Evolutionary conservation across 768 basidiomycete species (phyloP).

Genomic region (Pulveroboletus ravenelii): DNA sequence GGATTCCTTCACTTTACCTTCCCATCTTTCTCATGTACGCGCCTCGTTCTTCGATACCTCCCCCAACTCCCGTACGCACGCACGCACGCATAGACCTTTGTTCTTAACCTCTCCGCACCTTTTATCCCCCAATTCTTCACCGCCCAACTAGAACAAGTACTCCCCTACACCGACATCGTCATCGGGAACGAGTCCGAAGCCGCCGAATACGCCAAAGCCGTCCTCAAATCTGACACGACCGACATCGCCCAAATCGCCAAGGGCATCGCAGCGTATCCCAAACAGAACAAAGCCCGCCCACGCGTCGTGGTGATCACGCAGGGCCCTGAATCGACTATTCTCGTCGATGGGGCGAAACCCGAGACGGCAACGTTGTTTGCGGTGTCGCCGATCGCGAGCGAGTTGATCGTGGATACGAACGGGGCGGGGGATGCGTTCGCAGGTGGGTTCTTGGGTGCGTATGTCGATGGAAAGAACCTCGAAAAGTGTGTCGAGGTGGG

Average conservation of each 20-base stretch:
- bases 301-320: conserved; percentile 91
- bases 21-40: neutral
- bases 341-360: conserved; percentile 58
- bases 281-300: conserved; percentile 77
- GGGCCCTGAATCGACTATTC: conserved; percentile 72
- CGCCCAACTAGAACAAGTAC: conserved; percentile 69
- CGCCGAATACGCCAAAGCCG: conserved; percentile 73
- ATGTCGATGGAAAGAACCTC: conserved; percentile 69
- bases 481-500: conserved; percentile 80
- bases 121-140: conserved; percentile 96
- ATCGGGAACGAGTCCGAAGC: conserved; percentile 98
- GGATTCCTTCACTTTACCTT: neutral
- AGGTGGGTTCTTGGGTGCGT: conserved; percentile 89
- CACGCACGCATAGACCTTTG: conserved; percentile 59
- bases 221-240: conserved; percentile 60
- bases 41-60: neutral
- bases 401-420: conserved; percentile 91
- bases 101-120: conserved; percentile 92
- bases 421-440: conserved; percentile 98
- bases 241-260: conserved; percentile 67
- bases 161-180: conserved; percentile 83
- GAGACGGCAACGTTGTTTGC: conserved; percentile 48
- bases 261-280: conserved; percentile 68
- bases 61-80: neutral
- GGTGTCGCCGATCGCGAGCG: conserved; percentile 54